Evolutionary conservation across 805 yeast species (phyloP).

Genomic region (Dipodascus albidus): DNA sequence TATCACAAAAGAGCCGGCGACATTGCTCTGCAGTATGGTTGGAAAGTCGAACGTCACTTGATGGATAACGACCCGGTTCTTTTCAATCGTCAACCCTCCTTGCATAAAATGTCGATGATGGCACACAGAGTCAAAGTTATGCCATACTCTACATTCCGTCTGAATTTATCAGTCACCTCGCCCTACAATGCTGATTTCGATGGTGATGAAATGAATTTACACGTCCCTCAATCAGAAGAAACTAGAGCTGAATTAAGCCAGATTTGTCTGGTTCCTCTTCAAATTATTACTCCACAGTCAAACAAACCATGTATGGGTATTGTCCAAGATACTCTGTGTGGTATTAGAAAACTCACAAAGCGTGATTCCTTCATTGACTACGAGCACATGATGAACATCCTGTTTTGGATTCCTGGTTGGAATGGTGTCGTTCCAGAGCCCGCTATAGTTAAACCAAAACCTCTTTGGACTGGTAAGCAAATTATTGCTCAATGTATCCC

Average conservation of each 20-base stretch:
- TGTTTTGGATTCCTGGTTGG: conserved; percentile 98
- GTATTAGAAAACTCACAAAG: conserved; percentile 88
- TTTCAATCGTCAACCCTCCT: conserved; percentile 97
- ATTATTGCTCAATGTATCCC: conserved; percentile 88
- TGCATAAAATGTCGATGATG: conserved; percentile 99
- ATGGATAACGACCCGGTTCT: conserved; percentile 97
- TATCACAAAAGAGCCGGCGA: conserved; percentile 98
- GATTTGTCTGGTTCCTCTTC: conserved; percentile 93
- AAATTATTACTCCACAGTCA: conserved; percentile 96
- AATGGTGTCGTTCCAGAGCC: conserved; percentile 97
- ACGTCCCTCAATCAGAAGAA: conserved; percentile 97
- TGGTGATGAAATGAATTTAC: conserved; percentile 99
- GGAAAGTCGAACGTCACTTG: conserved; percentile 98
- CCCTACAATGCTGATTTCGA: conserved; percentile 99
- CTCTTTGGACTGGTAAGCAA: conserved; percentile 97
- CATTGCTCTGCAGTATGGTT: conserved; percentile 92
- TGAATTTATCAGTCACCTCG: conserved; percentile 92
- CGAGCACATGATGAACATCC: conserved; percentile 91
- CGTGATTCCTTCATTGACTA: conserved; percentile 82
- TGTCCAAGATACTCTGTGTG: conserved; percentile 97
- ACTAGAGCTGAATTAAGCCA: conserved; percentile 93
- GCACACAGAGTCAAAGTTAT: conserved; percentile 96
- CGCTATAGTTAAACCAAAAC: conserved; percentile 86
- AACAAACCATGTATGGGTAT: conserved; percentile 99
- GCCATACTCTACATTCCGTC: conserved; percentile 97